Evolutionary conservation across 2,329 filamentous ascomycete genomes (phyloP).

Genomic region (Pseudohalonectria lignicola): DNA sequence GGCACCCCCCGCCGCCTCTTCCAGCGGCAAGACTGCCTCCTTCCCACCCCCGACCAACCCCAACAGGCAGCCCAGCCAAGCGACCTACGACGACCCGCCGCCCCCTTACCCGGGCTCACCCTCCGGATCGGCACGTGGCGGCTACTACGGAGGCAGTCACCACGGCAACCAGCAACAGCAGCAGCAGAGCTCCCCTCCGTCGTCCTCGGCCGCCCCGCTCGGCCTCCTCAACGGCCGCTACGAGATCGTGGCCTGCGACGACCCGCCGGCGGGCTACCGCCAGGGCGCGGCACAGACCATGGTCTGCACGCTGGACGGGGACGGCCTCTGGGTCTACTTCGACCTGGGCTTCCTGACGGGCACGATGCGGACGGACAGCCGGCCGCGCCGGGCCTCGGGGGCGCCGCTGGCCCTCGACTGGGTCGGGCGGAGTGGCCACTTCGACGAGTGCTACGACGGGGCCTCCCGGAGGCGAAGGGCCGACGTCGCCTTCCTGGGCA

Average conservation of each 20-base stretch:
- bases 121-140: not conserved
- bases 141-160: too few species aligned
- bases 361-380: not conserved
- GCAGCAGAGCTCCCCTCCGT: not conserved
- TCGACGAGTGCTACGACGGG: not conserved
- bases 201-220: not conserved
- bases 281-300: not conserved
- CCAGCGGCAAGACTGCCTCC: too few species aligned
- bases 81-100: not conserved
- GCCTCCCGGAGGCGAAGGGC: not conserved
- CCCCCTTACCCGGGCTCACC: constrained; percentile 2
- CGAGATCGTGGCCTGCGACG: not conserved
- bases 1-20: too few species aligned
- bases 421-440: not conserved
- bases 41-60: too few species aligned
- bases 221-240: constrained; percentile 2
- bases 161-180: too few species aligned
- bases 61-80: too few species aligned
- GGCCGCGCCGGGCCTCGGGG: not conserved
- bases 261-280: not conserved
- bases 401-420: not conserved
- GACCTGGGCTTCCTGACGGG: constrained; percentile 1
- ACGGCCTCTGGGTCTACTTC: constrained; percentile 2
- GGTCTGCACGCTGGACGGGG: constrained; percentile 1
- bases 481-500: not conserved